A percentile compares a stretch with the other conserved stretches of the same genome.
phyloP scores from a whole-genome alignment of 1,284 basidiomycete genomes.

The Neolentinus lepideus region DNA sequence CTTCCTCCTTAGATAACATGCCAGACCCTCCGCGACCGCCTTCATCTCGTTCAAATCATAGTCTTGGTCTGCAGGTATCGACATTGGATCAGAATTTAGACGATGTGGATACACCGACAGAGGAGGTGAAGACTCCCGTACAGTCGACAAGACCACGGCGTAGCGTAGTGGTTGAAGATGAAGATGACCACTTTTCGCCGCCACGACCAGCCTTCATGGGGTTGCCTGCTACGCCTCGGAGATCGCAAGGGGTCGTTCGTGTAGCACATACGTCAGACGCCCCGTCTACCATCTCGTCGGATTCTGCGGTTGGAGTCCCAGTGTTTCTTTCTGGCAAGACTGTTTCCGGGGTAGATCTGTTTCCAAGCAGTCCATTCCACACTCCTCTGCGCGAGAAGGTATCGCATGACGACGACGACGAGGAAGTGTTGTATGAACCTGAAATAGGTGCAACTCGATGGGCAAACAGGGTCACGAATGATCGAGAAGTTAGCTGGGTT shows the following conservation, averaged over 20 bases:
- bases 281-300: slow-evolving; percentile 37
- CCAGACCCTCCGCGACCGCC: slow-evolving; percentile 18
- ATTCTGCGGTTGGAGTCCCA: slow-evolving; percentile 38
- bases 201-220: slow-evolving; percentile 25
- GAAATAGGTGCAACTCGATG: slow-evolving; percentile 19
- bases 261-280: slow-evolving; percentile 32
- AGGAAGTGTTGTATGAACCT: slow-evolving; percentile 53
- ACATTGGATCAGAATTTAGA: slow-evolving; percentile 21
- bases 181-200: slow-evolving; percentile 40
- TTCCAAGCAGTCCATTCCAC: slow-evolving; percentile 67
- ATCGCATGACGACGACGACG: slow-evolving; percentile 49
- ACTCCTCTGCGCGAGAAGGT: slow-evolving; percentile 56
- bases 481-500: slow-evolving; percentile 1
- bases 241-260: slow-evolving; percentile 27
- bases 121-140: slow-evolving; percentile 17
- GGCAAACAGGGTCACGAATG: background rate
- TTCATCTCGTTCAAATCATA: slow-evolving; percentile 12
- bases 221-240: slow-evolving; percentile 21
- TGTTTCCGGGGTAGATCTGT: slow-evolving; percentile 45
- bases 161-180: slow-evolving; percentile 66
- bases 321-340: slow-evolving; percentile 39
- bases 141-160: slow-evolving; percentile 31
- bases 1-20: slow-evolving; percentile 22
- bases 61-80: background rate
- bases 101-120: slow-evolving; percentile 23